Evolutionary conservation across 1,139 yeast genomes (phyloP).

Genomic region (Kodamaea sp.): DNA sequence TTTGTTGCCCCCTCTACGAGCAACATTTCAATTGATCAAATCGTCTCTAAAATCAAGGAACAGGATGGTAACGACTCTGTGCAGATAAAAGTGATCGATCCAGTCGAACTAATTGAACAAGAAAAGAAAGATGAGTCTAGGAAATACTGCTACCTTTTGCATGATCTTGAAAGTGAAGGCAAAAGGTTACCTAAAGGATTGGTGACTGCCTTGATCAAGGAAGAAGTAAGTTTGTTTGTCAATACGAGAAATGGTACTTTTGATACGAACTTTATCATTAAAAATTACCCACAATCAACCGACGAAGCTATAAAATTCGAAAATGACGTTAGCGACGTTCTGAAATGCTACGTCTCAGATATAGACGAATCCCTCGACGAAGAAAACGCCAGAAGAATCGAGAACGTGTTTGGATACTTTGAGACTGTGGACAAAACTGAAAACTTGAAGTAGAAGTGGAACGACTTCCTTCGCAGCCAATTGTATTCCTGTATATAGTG

Average conservation of each 20-base stretch:
- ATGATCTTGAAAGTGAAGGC: conserved; percentile 35
- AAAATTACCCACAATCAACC: conserved; percentile 58
- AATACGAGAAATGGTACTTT: conserved; percentile 45
- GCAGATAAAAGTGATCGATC: conserved; percentile 51
- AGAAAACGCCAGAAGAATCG: conserved; percentile 31
- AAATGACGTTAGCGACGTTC: conserved; percentile 52
- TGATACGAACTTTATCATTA: conserved; percentile 46
- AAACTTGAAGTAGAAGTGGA: background rate
- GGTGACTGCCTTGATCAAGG: conserved; percentile 55
- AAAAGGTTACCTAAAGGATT: conserved; percentile 58
- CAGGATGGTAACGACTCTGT: conserved; percentile 14
- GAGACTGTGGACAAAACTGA: conserved; percentile 55
- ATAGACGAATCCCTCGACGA: conserved; percentile 24
- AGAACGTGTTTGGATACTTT: conserved; percentile 56
- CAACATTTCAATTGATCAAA: conserved; percentile 20
- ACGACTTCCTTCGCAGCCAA: background rate
- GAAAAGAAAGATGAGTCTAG: conserved; percentile 44
- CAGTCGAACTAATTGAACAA: conserved; percentile 43
- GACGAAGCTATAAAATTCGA: conserved; percentile 66
- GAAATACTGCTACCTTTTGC: conserved; percentile 42
- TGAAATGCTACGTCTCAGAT: conserved; percentile 34
- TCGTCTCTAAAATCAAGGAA: conserved; percentile 20
- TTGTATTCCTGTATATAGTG: background rate
- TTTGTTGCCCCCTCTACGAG: conserved; percentile 46
- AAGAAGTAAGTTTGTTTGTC: conserved; percentile 41